Conservation (phyloP, 2,329 filamentous ascomycete species). For the Fusarium kyushuense region DNA sequence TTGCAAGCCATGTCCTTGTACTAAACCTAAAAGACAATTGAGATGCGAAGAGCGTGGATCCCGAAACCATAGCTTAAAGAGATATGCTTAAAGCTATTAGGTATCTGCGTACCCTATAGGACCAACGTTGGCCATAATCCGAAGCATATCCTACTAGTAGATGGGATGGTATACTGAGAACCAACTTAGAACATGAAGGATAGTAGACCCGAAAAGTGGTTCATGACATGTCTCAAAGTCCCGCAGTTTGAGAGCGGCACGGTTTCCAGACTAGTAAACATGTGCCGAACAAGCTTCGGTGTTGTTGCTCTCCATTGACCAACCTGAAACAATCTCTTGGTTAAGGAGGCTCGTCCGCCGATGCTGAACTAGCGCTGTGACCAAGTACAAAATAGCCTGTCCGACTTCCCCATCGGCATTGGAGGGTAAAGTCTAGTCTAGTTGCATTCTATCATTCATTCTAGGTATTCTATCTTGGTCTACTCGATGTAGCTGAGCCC, state of each 20-base stretch:
- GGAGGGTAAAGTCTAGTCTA: constrained; percentile 20
- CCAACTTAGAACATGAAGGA: background rate
- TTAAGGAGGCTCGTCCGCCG: constrained; percentile 37
- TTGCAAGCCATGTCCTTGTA: constrained; percentile 14
- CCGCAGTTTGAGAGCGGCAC: constrained; percentile 23
- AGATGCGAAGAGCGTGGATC: constrained; percentile 19
- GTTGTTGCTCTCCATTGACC: constrained; percentile 30
- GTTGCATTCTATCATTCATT: background rate
- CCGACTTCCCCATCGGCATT: constrained; percentile 21
- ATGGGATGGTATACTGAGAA: background rate
- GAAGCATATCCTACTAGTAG: background rate
- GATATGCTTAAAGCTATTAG: background rate
- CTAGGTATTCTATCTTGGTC: constrained; percentile 4
- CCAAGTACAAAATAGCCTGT: background rate
- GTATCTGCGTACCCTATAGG: background rate
- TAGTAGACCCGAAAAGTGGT: background rate
- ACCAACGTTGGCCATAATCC: background rate
- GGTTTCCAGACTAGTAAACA: constrained; percentile 18
- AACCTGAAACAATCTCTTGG: constrained; percentile 47
- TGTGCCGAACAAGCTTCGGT: constrained; percentile 19
- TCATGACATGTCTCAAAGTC: constrained; percentile 7
- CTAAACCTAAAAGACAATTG: constrained; percentile 25
- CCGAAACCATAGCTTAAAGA: background rate
- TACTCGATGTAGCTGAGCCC: constrained; percentile 39
- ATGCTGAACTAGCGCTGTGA: constrained; percentile 39